Evolutionary conservation across 768 basidiomycete genomes (phyloP), one percentile per base, ranked within the genome.

Genomic region (Phanerodontia chrysosporium): DNA sequence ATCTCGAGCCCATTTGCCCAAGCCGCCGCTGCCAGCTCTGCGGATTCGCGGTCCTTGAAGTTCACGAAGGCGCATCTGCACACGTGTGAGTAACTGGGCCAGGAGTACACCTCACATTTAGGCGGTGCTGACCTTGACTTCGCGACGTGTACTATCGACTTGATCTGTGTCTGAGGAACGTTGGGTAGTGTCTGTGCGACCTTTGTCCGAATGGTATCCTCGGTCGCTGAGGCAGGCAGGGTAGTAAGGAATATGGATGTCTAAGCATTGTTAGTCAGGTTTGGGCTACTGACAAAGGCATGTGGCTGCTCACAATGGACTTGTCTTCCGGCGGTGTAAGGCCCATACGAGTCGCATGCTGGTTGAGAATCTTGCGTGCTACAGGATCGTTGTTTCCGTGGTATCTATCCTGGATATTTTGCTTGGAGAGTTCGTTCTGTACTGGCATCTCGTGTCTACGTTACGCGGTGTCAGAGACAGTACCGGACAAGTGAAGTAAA

Each of bases 381-480:
- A 99, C 96, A 13, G 96, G 94, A 69, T 98, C 97, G 62, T 91
- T 92, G 27, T 78, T 77, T 6, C 97, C 97, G 72, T 98, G 87
- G 73, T 93, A 98, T 53, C 97, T 81, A 74, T 98, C 96, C 66
- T 90, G 87, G 52, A 98, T 87, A 68, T 93, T 98, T 74, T 99
- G 96, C 66, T 94, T 89, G 13, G 91, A 82, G 46, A 95, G 72
- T 42, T 87, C 92, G 61, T 89, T 90, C 65, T 94, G 82, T 18
- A 80, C 81, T 0, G 93, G 93, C 68, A 88, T 83, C 72, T 99
- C 97, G 67, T 98, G 12, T 55, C 24, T n/a, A 24, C 2, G 21
- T 2, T 7, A 1, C 10, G 39, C 6, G 16, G 18, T 4, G 18
- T 42, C 39, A 42, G 18, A 5, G 18, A 7, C 39, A 18, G 10